Conservation (phyloP, 257 asterid species). For the Gentiana dahurica region DNA sequence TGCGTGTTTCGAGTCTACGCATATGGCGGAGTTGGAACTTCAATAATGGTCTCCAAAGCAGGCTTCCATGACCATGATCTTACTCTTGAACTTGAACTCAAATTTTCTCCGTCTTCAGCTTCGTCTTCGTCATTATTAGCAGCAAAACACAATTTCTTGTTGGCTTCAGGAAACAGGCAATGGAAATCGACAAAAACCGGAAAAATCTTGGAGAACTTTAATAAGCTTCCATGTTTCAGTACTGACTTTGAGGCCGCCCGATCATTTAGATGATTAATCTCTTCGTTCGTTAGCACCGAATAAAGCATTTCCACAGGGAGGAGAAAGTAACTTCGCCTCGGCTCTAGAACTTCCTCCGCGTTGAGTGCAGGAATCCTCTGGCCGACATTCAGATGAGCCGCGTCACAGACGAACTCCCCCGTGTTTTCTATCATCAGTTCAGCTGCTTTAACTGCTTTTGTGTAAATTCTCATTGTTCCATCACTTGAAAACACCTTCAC, state of each 20-base stretch:
- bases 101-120: constrained; percentile 11
- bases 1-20: background rate
- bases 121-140: background rate
- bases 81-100: constrained; percentile 45
- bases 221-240: constrained; percentile 20
- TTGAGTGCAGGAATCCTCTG: constrained; percentile 38
- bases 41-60: constrained; percentile 60
- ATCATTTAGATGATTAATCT: constrained; percentile 22
- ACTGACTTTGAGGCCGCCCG: constrained; percentile 26
- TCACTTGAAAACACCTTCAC: constrained; percentile 36
- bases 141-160: constrained; percentile 6
- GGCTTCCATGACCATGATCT: constrained; percentile 73
- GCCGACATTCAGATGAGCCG: constrained; percentile 32
- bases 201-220: constrained; percentile 36
- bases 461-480: constrained; percentile 36
- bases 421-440: constrained; percentile 56
- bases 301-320: constrained; percentile 67
- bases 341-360: constrained; percentile 55
- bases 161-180: constrained; percentile 34
- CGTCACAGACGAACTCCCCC: constrained; percentile 48
- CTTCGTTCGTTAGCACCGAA: constrained; percentile 55
- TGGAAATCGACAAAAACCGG: constrained; percentile 35
- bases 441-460: constrained; percentile 35
- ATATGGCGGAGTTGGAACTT: constrained; percentile 51
- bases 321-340: constrained; percentile 35